phyloP scores from a whole-genome alignment of 2,329 filamentous ascomycete genomes.

The Fusarium temperatum region DNA sequence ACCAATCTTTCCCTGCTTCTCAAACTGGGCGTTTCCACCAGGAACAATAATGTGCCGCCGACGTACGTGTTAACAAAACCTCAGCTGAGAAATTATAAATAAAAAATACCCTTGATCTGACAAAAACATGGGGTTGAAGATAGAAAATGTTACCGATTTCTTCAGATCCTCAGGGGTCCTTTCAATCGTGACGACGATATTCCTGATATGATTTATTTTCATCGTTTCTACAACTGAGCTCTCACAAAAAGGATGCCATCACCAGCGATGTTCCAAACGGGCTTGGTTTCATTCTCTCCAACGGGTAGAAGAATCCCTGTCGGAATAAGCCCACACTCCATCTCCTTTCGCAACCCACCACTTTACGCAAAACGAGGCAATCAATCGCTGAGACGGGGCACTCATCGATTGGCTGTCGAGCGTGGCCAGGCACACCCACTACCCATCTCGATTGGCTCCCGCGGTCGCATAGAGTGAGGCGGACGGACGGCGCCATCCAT shows the following conservation, averaged over 20 bases:
- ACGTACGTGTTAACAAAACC: not conserved
- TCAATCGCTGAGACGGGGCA: slow-evolving; percentile 40
- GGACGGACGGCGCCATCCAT: slow-evolving; percentile 23
- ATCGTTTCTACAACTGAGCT: slow-evolving; percentile 9
- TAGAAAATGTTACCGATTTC: not conserved
- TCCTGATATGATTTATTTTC: slow-evolving; percentile 3
- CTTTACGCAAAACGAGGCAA: slow-evolving; percentile 43
- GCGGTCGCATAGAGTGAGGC: slow-evolving; percentile 42
- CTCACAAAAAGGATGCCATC: slow-evolving; percentile 26
- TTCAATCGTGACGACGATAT: not conserved
- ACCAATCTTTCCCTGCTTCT: slow-evolving; percentile 27
- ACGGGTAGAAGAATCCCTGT: slow-evolving; percentile 23
- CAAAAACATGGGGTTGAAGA: not conserved
- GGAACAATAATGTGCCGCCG: slow-evolving; percentile 21
- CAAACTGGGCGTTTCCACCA: slow-evolving; percentile 5
- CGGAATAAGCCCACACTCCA: slow-evolving; percentile 20
- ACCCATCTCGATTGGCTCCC: slow-evolving; percentile 38
- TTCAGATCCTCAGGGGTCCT: not conserved
- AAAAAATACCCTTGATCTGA: not conserved
- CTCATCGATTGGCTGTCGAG: slow-evolving; percentile 39
- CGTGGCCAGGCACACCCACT: slow-evolving; percentile 34
- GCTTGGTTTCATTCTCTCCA: slow-evolving; percentile 21
- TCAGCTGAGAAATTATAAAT: not conserved
- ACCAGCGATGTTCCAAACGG: slow-evolving; percentile 13
- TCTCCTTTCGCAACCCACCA: slow-evolving; percentile 35